Base-by-base conservation (phyloP, 768 basidiomycete species). In the Leucosporidium yakuticum region DNA sequence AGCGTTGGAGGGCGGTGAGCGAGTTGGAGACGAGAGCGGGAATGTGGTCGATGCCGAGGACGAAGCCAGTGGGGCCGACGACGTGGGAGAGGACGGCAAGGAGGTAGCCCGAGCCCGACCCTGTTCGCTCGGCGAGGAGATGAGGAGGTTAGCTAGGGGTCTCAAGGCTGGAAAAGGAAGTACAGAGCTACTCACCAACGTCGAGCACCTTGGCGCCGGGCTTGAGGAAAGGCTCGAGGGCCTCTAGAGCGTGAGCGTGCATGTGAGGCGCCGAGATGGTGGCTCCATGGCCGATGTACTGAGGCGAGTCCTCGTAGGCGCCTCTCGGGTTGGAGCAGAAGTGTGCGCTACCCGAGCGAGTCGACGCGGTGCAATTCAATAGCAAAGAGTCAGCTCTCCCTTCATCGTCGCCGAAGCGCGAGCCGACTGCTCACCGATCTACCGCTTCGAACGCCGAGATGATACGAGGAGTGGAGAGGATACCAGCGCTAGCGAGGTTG, bases 231-330 rank as follows among this genome's bases (percentile, higher is more conserved):
- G 87, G 84, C 4, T 90, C 81, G 17, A 96, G 84, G 66, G 88
- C 84, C 75, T 94, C 88, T 4, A 84, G 77, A 0, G 95, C 93
- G 69, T 51, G 47, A 48, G 75, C 76, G 62, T 88, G 89, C 94
- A 98, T 98, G 77, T 99, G 95, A 1, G 95, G 95, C 0, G 95
- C 95, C 49, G 89, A 91, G 69, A 99, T 97, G 0, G 95, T 99
- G 20, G 93, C 94, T 19, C 86, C 87, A 75, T 25, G 39, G 27
- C 71, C 68, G 32, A 74, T 78, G 64, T 77, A 88, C 86, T 89
- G 87, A 7, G 91, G 91, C 0, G 86, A 85, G 76, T 92, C 91
- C 39, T 85, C 80, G 66, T 93, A 93, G 6, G 90, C 88, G n/a
- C 81, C 80, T 0, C 39, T 20, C 32, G 12, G 20, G 11, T 36